These are phyloP conservation scores for Aphelidium insulamus DNA, from an alignment of 371 early-diverging fungal genomes.

Conservation along the genomic window DNA sequence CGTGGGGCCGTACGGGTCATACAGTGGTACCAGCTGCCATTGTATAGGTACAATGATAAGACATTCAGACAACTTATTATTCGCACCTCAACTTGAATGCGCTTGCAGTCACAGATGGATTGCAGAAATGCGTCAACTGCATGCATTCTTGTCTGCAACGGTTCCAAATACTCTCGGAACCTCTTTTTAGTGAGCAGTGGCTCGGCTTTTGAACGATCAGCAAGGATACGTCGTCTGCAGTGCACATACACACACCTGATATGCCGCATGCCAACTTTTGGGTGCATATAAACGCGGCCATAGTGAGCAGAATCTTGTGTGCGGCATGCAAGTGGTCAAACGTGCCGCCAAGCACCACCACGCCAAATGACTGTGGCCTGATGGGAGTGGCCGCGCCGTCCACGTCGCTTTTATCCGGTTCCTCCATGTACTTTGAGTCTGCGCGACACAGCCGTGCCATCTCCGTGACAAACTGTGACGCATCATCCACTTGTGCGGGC, in stretches of 20 bases:
- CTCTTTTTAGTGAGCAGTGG: constrained; percentile 45
- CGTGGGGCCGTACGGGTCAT: constrained; percentile 77
- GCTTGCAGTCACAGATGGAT: background rate
- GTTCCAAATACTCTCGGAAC: constrained; percentile 36
- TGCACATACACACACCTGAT: constrained; percentile 21
- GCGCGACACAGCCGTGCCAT: no score
- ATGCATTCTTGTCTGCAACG: constrained; percentile 33
- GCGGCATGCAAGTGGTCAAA: constrained; percentile 92
- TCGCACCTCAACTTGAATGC: constrained; percentile 1
- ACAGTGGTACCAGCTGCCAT: constrained; percentile 35
- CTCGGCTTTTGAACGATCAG: constrained; percentile 18
- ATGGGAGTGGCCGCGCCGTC: no score
- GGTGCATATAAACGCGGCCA: constrained; percentile 40
- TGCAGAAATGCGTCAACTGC: constrained; percentile 33
- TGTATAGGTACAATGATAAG: background rate
- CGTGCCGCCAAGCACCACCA: constrained; percentile 77
- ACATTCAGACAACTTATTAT: background rate
- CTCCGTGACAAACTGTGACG: no score
- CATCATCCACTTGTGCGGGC: no score
- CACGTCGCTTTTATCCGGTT: no score
- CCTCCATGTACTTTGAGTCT: no score
- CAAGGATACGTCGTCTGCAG: background rate
- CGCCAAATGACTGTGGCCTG: no score
- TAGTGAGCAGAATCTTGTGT: constrained; percentile 74
- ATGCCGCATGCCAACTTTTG: constrained; percentile 47